Conservation (phyloP, 306 rosid species). For the Pyrus bretschneideri region DNA sequence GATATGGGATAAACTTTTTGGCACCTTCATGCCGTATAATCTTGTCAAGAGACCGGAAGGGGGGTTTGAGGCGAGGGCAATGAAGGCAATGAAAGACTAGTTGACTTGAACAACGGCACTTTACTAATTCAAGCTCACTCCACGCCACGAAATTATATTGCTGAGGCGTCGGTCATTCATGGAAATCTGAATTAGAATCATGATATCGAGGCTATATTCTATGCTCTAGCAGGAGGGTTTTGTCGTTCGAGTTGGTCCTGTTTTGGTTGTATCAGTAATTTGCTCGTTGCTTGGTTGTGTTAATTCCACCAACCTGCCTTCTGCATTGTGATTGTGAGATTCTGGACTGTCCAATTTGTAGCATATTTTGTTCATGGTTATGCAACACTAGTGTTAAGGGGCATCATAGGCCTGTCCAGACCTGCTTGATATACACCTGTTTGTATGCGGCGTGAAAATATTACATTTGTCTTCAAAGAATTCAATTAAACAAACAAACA, state of each 20-base stretch:
- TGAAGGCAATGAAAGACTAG: conserved; percentile 46
- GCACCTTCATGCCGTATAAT: conserved; percentile 74
- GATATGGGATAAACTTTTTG: conserved; percentile 78
- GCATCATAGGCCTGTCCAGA: not conserved
- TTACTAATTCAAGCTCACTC: conserved; percentile 13
- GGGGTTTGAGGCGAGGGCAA: conserved; percentile 61
- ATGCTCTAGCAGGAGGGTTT: conserved; percentile 21
- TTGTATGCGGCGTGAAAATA: conserved; percentile 1
- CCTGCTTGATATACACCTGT: conserved; percentile 3
- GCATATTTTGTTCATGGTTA: conserved; percentile 27
- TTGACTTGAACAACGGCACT: not conserved
- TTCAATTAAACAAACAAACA: not conserved
- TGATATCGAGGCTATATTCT: conserved; percentile 13
- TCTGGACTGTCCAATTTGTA: conserved; percentile 24
- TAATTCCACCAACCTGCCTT: conserved; percentile 22
- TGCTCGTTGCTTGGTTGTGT: conserved; percentile 23
- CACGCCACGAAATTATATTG: conserved; percentile 11
- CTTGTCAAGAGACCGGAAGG: conserved; percentile 65
- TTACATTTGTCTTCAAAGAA: not conserved
- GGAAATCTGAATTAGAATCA: not conserved
- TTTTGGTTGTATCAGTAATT: conserved; percentile 19
- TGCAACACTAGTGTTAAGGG: not conserved
- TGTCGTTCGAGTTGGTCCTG: conserved; percentile 26
- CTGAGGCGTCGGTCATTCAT: not conserved
- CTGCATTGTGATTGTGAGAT: conserved; percentile 10